phyloP scores from a whole-genome alignment of 331 rosid species.

The Malus hybrid region DNA sequence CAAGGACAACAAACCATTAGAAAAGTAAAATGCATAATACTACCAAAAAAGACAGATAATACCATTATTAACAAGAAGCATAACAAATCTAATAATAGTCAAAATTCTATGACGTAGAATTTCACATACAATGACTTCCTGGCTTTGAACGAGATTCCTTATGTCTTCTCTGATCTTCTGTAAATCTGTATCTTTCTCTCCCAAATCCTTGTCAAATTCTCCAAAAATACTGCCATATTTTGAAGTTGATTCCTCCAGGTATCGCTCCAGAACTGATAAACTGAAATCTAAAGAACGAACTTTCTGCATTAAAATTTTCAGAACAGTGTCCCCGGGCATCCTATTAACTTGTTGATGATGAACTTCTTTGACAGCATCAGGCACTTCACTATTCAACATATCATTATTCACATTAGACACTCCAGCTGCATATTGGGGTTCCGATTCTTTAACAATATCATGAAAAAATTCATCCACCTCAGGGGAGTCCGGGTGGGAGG shows the following conservation, averaged over 20 bases:
- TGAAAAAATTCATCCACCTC: constrained; percentile 29
- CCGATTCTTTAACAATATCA: constrained; percentile 23
- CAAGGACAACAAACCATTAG: constrained; percentile 20
- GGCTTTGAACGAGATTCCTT: constrained; percentile 45
- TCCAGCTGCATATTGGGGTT: constrained; percentile 30
- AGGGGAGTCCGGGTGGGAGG: constrained; percentile 30
- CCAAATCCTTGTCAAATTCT: constrained; percentile 53
- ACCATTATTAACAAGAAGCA: background rate
- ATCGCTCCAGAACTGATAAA: constrained; percentile 78
- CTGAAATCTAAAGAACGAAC: constrained; percentile 69
- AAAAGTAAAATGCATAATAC: constrained; percentile 10
- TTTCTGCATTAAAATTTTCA: constrained; percentile 92
- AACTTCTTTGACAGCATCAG: constrained; percentile 61
- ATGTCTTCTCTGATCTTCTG: constrained; percentile 57
- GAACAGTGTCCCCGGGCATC: constrained; percentile 98
- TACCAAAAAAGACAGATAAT: background rate
- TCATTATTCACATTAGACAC: constrained; percentile 36
- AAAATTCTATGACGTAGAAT: constrained; percentile 15
- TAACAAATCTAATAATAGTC: background rate
- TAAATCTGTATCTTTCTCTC: constrained; percentile 38
- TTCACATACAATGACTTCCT: constrained; percentile 53
- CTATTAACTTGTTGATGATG: constrained; percentile 70
- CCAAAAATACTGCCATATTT: constrained; percentile 64
- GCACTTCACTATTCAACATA: constrained; percentile 29
- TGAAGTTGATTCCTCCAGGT: constrained; percentile 64